Evolutionary conservation across 1,139 yeast species (phyloP).

Genomic region (Pichia sp.): DNA sequence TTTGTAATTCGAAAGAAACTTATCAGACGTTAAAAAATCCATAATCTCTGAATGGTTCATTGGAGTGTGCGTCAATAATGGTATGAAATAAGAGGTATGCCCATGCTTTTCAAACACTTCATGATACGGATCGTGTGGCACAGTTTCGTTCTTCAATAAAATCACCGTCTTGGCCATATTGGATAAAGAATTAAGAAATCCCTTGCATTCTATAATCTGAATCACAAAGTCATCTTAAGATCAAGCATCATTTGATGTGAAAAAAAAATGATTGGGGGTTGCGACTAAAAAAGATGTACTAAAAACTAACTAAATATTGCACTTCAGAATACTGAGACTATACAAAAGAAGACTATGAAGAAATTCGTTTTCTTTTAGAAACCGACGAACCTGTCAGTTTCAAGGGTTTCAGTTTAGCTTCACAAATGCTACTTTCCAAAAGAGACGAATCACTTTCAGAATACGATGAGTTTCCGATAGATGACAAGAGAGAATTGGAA

Average conservation of each 20-base stretch:
- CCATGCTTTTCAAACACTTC: slow-evolving; percentile 32
- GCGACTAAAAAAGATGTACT: too few relatives aligned
- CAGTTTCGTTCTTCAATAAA: slow-evolving; percentile 60
- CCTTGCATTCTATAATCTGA: too few relatives aligned
- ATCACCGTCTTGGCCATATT: slow-evolving; percentile 26
- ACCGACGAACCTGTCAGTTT: slow-evolving; percentile 3
- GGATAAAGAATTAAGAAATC: not conserved
- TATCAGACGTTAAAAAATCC: slow-evolving; percentile 34
- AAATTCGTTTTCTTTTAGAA: not conserved
- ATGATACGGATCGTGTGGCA: slow-evolving; percentile 60
- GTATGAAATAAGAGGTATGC: slow-evolving; percentile 49
- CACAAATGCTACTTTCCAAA: not conserved
- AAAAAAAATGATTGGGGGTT: too few relatives aligned
- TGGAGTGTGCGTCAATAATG: slow-evolving; percentile 59
- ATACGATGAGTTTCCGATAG: slow-evolving; percentile 9
- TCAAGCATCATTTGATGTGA: too few relatives aligned
- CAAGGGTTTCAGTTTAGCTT: slow-evolving; percentile 6
- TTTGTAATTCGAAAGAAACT: slow-evolving; percentile 35
- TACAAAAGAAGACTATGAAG: not conserved
- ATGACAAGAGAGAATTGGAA: slow-evolving; percentile 8
- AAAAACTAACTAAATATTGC: too few relatives aligned
- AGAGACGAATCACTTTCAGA: slow-evolving; percentile 9
- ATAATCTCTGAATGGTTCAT: slow-evolving; percentile 40
- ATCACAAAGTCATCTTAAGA: too few relatives aligned
- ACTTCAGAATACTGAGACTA: too few relatives aligned